These are phyloP conservation scores for Penicillium parvum DNA, from an alignment of 495 filamentous ascomycete species.

Conservation along the genomic window DNA sequence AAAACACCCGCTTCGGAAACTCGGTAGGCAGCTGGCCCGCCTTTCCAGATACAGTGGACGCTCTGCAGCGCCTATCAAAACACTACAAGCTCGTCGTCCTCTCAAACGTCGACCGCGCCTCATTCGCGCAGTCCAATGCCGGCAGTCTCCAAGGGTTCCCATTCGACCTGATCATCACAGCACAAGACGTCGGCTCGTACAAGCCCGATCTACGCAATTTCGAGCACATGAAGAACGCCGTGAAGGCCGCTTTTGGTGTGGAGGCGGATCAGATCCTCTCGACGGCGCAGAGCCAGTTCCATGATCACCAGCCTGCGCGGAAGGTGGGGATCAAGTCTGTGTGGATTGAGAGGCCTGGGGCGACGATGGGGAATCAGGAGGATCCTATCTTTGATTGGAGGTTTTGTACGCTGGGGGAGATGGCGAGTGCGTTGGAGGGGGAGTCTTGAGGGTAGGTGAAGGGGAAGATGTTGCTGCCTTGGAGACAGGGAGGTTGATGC, in stretches of 20 bases:
- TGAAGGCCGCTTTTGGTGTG: constrained; percentile 52
- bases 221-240: constrained; percentile 53
- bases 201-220: constrained; percentile 70
- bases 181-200: constrained; percentile 70
- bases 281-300: constrained; percentile 63
- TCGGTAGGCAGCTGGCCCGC: constrained; percentile 58
- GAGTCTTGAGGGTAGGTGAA: not conserved
- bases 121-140: constrained; percentile 51
- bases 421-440: constrained; percentile 58
- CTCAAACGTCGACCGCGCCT: constrained; percentile 65
- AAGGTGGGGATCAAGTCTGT: constrained; percentile 57
- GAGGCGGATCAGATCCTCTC: constrained; percentile 56
- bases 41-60: constrained; percentile 61
- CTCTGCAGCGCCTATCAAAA: constrained; percentile 49
- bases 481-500: not conserved
- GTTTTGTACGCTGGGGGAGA: constrained; percentile 64
- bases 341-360: constrained; percentile 63
- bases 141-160: constrained; percentile 43
- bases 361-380: constrained; percentile 39
- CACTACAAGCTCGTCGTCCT: constrained; percentile 67
- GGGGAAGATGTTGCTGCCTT: not conserved
- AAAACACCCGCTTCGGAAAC: constrained; percentile 42
- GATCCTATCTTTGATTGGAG: constrained; percentile 51
- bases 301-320: constrained; percentile 68
- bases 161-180: constrained; percentile 71